A percentile compares a stretch with the other conserved stretches of the same genome.
Evolutionary conservation across 345 rosid genomes (phyloP).

Genomic region (Populus ilicifolia): DNA sequence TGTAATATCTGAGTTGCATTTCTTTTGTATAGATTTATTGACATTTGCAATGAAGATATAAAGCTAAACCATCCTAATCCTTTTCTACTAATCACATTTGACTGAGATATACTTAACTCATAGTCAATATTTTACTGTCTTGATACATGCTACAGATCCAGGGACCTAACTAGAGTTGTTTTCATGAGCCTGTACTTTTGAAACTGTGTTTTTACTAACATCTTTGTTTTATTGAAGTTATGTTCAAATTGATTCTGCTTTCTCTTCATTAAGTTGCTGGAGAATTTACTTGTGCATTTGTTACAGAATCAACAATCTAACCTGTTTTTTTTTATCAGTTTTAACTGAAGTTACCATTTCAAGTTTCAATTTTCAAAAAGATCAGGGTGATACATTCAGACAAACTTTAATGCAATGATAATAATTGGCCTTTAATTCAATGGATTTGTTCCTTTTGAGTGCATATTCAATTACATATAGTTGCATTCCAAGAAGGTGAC

Average conservation of each 20-base stretch:
- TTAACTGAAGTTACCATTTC: background rate
- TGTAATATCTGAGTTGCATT: too few relatives aligned
- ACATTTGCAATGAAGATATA: background rate
- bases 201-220: background rate
- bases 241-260: background rate
- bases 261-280: background rate
- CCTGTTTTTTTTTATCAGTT: background rate
- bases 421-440: background rate
- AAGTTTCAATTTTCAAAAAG: background rate
- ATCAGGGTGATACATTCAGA: background rate
- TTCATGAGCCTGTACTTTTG: background rate
- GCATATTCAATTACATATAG: background rate
- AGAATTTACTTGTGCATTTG: background rate
- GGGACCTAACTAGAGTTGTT: background rate
- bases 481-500: slow-evolving; percentile 1
- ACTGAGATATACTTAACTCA: background rate
- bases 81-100: background rate
- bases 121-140: background rate
- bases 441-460: background rate
- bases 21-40: background rate
- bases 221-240: background rate
- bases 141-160: background rate
- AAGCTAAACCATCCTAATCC: background rate
- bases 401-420: background rate
- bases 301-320: background rate